phyloP scores from a whole-genome alignment of 345 rosid genomes.

The Lepidium aucheri region DNA sequence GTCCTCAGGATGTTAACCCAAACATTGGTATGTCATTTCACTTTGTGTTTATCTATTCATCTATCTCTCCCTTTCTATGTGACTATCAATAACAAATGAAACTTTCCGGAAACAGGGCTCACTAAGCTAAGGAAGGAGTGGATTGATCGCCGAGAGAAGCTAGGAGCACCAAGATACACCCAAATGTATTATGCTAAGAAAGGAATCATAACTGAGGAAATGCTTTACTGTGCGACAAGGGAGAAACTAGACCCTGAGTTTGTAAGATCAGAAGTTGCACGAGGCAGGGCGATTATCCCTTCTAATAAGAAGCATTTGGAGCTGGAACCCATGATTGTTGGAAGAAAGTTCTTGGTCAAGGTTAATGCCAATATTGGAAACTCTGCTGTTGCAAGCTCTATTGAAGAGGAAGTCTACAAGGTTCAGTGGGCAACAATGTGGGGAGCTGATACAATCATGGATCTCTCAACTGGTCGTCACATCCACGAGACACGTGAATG shows the following conservation, averaged over 20 bases:
- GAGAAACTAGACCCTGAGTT: constrained; percentile 98
- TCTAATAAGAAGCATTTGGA: constrained; percentile 95
- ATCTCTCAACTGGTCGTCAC: constrained; percentile 95
- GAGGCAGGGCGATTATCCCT: constrained; percentile 95
- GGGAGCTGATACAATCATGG: constrained; percentile 99
- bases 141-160: constrained; percentile 74
- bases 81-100: not conserved
- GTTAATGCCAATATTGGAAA: constrained; percentile 98
- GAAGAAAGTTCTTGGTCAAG: constrained; percentile 91
- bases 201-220: constrained; percentile 92
- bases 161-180: constrained; percentile 73
- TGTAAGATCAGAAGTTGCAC: constrained; percentile 94
- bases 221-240: constrained; percentile 82
- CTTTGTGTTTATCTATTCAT: not conserved
- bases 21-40: constrained; percentile 42
- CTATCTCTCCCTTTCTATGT: not conserved
- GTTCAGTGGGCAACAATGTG: constrained; percentile 99
- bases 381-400: constrained; percentile 92
- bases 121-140: constrained; percentile 81
- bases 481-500: constrained; percentile 98
- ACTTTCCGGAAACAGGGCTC: constrained; percentile 55
- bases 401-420: constrained; percentile 97
- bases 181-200: constrained; percentile 99
- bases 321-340: constrained; percentile 94
- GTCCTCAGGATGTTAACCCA: constrained; percentile 81